phyloP scores from a whole-genome alignment of 352 stramenopile species.

The Pelagophyceae sp. region DNA sequence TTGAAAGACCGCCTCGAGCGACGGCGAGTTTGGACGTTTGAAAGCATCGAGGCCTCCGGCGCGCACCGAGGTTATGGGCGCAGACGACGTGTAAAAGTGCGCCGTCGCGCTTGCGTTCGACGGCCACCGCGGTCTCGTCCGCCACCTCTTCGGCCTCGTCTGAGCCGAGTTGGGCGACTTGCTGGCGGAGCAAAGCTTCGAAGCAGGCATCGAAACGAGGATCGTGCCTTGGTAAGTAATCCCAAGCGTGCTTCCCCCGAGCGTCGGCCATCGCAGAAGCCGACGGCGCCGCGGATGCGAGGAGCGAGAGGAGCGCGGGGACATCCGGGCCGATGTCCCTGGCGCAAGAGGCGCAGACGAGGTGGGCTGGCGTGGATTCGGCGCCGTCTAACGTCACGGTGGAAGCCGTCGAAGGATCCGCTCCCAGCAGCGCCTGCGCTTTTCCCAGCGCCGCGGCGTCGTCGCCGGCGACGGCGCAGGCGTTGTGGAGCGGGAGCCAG shows the following conservation, averaged over 20 bases:
- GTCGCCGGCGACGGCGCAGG: background rate
- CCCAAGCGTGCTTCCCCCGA: conserved; percentile 12
- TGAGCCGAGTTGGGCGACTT: conserved; percentile 2
- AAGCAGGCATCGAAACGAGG: background rate
- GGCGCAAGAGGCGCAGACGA: conserved; percentile 2
- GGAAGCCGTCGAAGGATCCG: background rate
- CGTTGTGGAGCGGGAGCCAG: background rate
- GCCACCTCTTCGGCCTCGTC: conserved; percentile 20
- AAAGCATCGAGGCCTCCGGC: too few species aligned
- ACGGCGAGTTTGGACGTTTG: too few species aligned
- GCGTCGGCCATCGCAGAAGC: background rate
- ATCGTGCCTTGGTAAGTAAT: conserved; percentile 18
- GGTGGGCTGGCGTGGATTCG: background rate
- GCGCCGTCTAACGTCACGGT: background rate
- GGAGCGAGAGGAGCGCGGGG: background rate
- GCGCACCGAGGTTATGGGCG: conserved; percentile 1
- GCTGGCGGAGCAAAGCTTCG: background rate
- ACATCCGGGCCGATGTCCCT: background rate
- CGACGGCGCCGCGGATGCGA: background rate
- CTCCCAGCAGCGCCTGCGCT: background rate
- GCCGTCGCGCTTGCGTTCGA: background rate
- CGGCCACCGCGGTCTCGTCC: background rate
- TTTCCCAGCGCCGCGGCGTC: background rate
- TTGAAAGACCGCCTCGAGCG: too few species aligned
- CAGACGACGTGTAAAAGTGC: conserved; percentile 9